Conservation (phyloP, 371 early-diverging fungal genomes). For the Chytridium lagenaria region DNA sequence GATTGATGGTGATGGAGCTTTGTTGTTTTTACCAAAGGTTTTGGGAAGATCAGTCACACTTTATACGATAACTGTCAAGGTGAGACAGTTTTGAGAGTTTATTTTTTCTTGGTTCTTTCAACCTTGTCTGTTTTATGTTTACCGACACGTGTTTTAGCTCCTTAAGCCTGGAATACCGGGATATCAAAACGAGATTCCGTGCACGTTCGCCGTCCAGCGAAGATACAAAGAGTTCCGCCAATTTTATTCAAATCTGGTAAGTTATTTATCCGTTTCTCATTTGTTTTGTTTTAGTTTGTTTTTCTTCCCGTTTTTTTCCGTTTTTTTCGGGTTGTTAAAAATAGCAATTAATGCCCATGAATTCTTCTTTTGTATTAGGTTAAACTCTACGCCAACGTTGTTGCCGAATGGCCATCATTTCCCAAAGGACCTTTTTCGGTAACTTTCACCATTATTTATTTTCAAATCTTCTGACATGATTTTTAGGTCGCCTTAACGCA, state of each 20-base stretch:
- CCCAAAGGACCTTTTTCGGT: conserved; percentile 10
- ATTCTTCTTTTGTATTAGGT: no score
- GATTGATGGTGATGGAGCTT: neutral
- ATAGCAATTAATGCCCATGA: no score
- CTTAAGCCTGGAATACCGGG: neutral
- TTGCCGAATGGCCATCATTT: conserved; percentile 5
- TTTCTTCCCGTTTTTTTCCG: no score
- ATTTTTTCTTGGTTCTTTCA: no score
- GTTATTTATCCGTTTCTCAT: neutral
- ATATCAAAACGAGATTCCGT: neutral
- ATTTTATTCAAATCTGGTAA: neutral
- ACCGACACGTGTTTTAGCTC: neutral
- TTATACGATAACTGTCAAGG: neutral
- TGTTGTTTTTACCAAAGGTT: neutral
- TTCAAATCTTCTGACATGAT: neutral
- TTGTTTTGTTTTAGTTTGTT: no score
- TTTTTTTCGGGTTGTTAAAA: no score
- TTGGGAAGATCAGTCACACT: neutral
- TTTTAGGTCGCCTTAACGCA: neutral
- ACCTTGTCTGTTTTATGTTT: neutral
- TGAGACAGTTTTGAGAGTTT: neutral
- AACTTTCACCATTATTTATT: neutral
- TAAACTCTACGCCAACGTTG: neutral
- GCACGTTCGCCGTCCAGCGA: conserved; percentile 4
- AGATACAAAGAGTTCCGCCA: neutral